A percentile compares a stretch with the other conserved stretches of the same genome.
phyloP scores from a whole-genome alignment of 73 alveolate species.

The Paramecium octaurelia region DNA sequence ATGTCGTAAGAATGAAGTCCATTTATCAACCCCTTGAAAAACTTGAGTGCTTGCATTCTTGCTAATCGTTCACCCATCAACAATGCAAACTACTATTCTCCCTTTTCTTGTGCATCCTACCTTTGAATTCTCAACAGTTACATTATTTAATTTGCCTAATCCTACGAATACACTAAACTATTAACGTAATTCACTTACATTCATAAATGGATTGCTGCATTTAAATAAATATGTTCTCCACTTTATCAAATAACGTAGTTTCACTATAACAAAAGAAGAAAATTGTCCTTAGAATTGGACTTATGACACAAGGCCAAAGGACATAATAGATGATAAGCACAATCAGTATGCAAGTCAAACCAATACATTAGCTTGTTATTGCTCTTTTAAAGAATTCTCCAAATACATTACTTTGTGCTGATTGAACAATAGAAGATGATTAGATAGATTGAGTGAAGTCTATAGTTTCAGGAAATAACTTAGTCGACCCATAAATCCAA shows the following conservation, averaged over 20 bases:
- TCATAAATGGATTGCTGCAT: background rate
- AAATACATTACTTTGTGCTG: background rate
- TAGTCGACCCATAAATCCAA: slow-evolving; percentile 30
- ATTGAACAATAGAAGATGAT: background rate
- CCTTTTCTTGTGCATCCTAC: background rate
- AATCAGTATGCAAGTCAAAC: background rate
- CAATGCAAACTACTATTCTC: background rate
- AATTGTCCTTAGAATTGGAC: background rate
- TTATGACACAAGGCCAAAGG: background rate
- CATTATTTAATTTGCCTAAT: background rate
- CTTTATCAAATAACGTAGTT: background rate
- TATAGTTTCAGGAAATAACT: background rate
- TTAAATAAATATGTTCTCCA: background rate
- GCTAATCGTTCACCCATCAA: background rate
- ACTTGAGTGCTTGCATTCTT: background rate
- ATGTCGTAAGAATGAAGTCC: background rate
- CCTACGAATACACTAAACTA: background rate
- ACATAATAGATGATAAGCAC: background rate
- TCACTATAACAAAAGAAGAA: background rate
- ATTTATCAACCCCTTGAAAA: background rate
- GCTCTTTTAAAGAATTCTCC: slow-evolving; percentile 22
- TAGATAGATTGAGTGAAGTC: background rate
- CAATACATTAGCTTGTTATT: background rate
- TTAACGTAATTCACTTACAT: background rate
- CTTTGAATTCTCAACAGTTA: background rate